Conservation (phyloP, 2,329 filamentous ascomycete species). For the Sphaerulina vaccinii region DNA sequence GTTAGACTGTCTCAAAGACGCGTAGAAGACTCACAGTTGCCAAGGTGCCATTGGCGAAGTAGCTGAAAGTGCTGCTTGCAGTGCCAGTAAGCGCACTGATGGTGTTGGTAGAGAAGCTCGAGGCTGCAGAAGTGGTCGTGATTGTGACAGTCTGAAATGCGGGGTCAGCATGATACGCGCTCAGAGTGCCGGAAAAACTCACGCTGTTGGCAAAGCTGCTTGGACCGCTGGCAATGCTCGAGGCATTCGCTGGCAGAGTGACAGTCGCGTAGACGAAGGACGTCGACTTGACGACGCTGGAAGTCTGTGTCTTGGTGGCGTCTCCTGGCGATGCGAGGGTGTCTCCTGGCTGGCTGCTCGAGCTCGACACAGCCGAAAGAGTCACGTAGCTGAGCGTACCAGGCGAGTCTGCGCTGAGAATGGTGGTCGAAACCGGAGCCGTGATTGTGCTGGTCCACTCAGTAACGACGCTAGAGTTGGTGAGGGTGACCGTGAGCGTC, state of each 20-base stretch:
- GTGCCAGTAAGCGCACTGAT: constrained; percentile 2
- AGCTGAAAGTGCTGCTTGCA: constrained; percentile 3
- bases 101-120: constrained; percentile 4
- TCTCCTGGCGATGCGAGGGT: constrained; percentile 1
- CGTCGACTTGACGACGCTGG: constrained; percentile 1
- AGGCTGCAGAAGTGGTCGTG: neutral
- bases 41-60: constrained; percentile 11
- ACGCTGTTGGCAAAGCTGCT: constrained; percentile 6
- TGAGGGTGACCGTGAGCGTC: neutral
- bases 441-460: constrained; percentile 4
- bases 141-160: neutral
- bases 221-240: constrained; percentile 1
- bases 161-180: neutral
- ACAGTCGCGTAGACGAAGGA: constrained; percentile 7
- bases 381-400: too few relatives aligned
- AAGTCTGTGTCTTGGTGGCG: neutral
- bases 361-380: neutral
- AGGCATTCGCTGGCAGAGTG: constrained; percentile 3
- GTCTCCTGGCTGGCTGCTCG: neutral
- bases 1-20: neutral
- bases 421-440: neutral
- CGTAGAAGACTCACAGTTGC: constrained; percentile 9
- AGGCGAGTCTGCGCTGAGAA: too few relatives aligned
- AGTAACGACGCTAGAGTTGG: constrained; percentile 4
- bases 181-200: neutral